Conservation (phyloP, 768 basidiomycete genomes). For the Paxillus ammoniavirescens region DNA sequence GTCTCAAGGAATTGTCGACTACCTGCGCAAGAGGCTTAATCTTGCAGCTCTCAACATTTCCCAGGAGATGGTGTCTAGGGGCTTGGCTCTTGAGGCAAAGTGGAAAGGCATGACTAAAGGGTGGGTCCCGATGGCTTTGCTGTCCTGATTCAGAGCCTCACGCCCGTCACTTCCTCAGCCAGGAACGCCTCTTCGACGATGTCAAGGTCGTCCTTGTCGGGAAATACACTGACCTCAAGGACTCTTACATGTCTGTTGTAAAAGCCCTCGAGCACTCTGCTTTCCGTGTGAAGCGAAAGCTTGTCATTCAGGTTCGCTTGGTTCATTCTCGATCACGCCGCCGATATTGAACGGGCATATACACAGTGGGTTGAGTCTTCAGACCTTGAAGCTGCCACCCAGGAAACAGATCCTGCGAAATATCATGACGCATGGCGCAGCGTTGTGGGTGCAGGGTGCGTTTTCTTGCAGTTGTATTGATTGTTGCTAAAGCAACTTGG, state of each 20-base stretch:
- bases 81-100: slow-evolving; percentile 59
- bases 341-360: slow-evolving; percentile 2
- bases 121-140: slow-evolving; percentile 40
- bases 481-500: slow-evolving; percentile 9
- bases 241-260: slow-evolving; percentile 97
- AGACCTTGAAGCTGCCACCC: slow-evolving; percentile 79
- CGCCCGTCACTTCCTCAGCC: slow-evolving; percentile 45
- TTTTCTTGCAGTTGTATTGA: slow-evolving; percentile 6
- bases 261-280: slow-evolving; percentile 98
- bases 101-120: slow-evolving; percentile 85
- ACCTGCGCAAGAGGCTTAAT: slow-evolving; percentile 79
- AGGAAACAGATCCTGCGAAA: slow-evolving; percentile 74
- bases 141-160: not conserved
- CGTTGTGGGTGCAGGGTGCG: slow-evolving; percentile 85
- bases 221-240: slow-evolving; percentile 95
- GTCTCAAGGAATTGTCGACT: slow-evolving; percentile 89
- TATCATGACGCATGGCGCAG: slow-evolving; percentile 97
- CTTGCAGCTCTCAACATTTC: slow-evolving; percentile 57
- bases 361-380: slow-evolving; percentile 94
- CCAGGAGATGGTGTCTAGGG: slow-evolving; percentile 56
- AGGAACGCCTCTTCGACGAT: slow-evolving; percentile 87
- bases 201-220: slow-evolving; percentile 92
- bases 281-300: slow-evolving; percentile 84
- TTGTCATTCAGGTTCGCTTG: slow-evolving; percentile 67
- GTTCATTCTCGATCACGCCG: not conserved